phyloP scores from a whole-genome alignment of 768 basidiomycete species.

The Lanmaoa pseudosensibilis region DNA sequence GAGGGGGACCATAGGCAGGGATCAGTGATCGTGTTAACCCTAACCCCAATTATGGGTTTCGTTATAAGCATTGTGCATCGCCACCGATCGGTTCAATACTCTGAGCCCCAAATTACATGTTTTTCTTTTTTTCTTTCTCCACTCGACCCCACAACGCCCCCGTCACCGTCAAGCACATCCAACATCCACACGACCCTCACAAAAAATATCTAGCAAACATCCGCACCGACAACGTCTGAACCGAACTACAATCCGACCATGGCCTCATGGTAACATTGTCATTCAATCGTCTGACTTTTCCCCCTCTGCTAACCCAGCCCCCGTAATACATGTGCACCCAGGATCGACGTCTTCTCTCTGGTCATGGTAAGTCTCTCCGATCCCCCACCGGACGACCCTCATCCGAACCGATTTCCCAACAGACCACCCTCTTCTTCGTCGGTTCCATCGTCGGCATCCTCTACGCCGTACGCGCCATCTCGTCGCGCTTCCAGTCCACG shows the following conservation, averaged over 20 bases:
- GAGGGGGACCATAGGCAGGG: background rate
- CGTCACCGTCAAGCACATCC: background rate
- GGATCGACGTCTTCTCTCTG: conserved; percentile 23
- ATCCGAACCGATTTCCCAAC: background rate
- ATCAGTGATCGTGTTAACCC: background rate
- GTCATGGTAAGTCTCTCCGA: conserved; percentile 4
- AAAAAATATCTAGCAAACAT: background rate
- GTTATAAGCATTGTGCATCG: background rate
- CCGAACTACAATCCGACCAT: background rate
- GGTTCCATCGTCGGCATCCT: conserved; percentile 47
- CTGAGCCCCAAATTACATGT: too few species aligned
- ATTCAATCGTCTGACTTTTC: background rate
- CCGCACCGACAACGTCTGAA: background rate
- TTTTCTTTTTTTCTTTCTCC: background rate
- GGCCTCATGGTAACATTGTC: conserved; percentile 13
- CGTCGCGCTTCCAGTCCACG: conserved; percentile 45
- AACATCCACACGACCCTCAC: background rate
- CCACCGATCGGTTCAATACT: background rate
- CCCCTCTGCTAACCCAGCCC: background rate
- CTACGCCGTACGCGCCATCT: conserved; percentile 38
- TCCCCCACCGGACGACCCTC: background rate
- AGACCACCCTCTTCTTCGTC: conserved; percentile 46
- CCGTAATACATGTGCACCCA: background rate
- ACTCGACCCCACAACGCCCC: too few species aligned
- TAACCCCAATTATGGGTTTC: background rate